These are phyloP conservation scores for Quercus rubra DNA, from an alignment of 306 rosid species.

Conservation along the genomic window DNA sequence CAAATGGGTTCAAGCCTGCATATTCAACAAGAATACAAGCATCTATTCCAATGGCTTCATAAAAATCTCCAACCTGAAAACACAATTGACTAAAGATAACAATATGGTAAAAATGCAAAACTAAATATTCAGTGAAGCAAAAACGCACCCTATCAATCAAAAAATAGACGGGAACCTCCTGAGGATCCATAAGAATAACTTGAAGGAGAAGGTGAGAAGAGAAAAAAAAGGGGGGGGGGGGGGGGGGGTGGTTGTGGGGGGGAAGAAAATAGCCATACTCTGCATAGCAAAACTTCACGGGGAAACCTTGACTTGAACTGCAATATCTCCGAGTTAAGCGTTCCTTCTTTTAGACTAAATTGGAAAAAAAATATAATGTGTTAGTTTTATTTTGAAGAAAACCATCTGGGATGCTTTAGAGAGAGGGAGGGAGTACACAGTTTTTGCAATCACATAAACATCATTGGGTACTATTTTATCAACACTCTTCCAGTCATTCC, in stretches of 20 bases:
- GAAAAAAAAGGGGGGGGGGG: too few species aligned
- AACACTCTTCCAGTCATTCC: neutral
- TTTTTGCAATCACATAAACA: neutral
- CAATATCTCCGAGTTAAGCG: conserved; percentile 82
- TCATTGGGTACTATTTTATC: neutral
- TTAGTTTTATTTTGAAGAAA: conserved; percentile 12
- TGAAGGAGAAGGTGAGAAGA: neutral
- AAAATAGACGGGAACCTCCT: neutral
- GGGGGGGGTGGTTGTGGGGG: neutral
- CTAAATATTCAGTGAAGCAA: neutral
- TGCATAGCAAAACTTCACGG: conserved; percentile 82
- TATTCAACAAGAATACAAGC: conserved; percentile 89
- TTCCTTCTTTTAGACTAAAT: conserved; percentile 83
- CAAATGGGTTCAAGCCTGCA: conserved; percentile 93
- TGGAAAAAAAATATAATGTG: conserved; percentile 1
- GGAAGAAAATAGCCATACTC: conserved; percentile 52
- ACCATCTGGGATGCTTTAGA: neutral
- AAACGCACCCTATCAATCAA: neutral
- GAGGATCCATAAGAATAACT: neutral
- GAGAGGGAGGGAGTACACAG: neutral
- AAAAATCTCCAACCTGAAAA: conserved; percentile 89
- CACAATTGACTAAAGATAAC: neutral
- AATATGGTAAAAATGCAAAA: neutral
- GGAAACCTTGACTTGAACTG: conserved; percentile 93
- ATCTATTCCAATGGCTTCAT: conserved; percentile 89